Percentiles rank a stretch among this genome's conserved stretches.
phyloP scores from a whole-genome alignment of 140 eudicot genomes.

The Ambrosia hybrid region DNA sequence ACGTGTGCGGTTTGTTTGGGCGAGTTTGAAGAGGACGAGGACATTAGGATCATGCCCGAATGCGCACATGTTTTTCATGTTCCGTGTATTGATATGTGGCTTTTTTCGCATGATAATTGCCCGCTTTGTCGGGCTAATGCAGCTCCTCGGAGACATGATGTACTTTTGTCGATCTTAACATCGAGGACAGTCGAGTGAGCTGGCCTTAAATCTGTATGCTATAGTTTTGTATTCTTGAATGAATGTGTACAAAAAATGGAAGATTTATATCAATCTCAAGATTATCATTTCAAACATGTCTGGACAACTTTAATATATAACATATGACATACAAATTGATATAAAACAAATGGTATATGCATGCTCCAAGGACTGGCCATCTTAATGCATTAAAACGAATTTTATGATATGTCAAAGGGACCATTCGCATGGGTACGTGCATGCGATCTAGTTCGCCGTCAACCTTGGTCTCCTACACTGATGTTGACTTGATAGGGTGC shows the following conservation, averaged over 20 bases:
- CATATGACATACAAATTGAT: too few relatives aligned
- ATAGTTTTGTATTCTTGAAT: conserved; percentile 8
- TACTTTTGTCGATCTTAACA: conserved; percentile 35
- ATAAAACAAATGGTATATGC: too few relatives aligned
- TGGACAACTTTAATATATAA: neutral
- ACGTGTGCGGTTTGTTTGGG: conserved; percentile 60
- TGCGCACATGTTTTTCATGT: conserved; percentile 63
- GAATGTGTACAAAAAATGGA: neutral
- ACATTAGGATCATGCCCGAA: conserved; percentile 49
- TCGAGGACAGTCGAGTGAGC: conserved; percentile 15
- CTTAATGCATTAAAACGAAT: too few relatives aligned
- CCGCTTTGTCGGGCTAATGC: conserved; percentile 64
- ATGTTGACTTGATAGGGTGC: too few relatives aligned
- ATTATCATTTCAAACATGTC: neutral
- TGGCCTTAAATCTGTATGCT: neutral
- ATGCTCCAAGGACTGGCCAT: too few relatives aligned
- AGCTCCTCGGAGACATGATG: conserved; percentile 31
- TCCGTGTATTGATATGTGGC: conserved; percentile 68
- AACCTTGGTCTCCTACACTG: too few relatives aligned
- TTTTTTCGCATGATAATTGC: conserved; percentile 48
- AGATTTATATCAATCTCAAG: neutral
- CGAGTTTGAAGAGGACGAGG: conserved; percentile 55
- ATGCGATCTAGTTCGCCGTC: neutral
- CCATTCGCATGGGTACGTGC: too few relatives aligned
- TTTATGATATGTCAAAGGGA: too few relatives aligned